These are phyloP conservation scores for Aureobasidium melanogenum DNA, from an alignment of 2,329 filamentous ascomycete species.

Conservation along the genomic window DNA sequence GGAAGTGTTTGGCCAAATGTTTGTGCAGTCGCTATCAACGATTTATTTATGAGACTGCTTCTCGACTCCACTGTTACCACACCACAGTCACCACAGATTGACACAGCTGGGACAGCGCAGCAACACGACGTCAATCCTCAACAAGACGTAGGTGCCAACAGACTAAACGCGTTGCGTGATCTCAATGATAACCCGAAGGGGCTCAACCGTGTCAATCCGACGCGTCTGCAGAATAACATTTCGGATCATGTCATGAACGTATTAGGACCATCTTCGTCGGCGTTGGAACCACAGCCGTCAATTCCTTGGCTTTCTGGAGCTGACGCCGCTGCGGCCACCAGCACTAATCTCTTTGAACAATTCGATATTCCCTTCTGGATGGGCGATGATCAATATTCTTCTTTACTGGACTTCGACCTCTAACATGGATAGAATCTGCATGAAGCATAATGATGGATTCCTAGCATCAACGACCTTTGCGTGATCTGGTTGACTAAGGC, in stretches of 20 bases:
- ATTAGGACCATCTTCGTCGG: not conserved
- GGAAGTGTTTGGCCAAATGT: conserved; percentile 16
- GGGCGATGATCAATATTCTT: conserved; percentile 25
- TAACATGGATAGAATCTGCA: not conserved
- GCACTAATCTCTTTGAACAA: conserved; percentile 24
- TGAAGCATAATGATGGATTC: not conserved
- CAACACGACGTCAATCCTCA: not conserved
- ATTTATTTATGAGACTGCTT: conserved; percentile 7
- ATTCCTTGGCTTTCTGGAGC: not conserved
- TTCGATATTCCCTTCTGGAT: conserved; percentile 31
- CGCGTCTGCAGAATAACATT: not conserved
- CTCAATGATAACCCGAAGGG: too few species aligned
- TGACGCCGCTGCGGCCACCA: conserved; percentile 9
- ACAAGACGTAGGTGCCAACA: too few species aligned
- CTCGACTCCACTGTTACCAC: not conserved
- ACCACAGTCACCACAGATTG: not conserved
- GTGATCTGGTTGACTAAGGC: not conserved
- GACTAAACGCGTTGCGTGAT: too few species aligned
- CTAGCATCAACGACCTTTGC: not conserved
- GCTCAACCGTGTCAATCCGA: not conserved
- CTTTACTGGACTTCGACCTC: conserved; percentile 2
- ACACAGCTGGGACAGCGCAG: not conserved
- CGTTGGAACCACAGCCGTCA: not conserved
- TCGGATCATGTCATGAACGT: not conserved
- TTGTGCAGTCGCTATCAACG: conserved; percentile 14